Evolutionary conservation across 2,329 filamentous ascomycete genomes (phyloP).

Genomic region (Nothomitra cinnamomea): DNA sequence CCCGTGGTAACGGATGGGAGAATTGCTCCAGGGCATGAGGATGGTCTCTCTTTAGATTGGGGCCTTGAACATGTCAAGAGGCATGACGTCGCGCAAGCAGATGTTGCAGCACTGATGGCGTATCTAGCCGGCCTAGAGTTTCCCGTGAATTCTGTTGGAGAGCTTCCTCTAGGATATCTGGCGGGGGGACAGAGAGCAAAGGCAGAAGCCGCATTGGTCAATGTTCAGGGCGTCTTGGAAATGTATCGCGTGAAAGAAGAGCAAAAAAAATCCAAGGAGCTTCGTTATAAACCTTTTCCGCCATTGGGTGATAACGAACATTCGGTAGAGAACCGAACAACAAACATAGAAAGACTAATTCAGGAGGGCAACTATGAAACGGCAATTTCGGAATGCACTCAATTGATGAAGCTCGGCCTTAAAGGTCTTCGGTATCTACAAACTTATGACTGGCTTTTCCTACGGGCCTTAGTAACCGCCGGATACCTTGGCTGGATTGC

Average conservation of each 20-base stretch:
- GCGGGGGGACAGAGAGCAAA: constrained; percentile 58
- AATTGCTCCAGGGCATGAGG: constrained; percentile 66
- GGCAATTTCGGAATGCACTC: constrained; percentile 62
- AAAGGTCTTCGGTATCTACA: constrained; percentile 84
- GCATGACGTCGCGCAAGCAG: constrained; percentile 85
- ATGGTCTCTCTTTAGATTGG: constrained; percentile 78
- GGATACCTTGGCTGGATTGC: constrained; percentile 94
- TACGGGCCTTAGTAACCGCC: constrained; percentile 70
- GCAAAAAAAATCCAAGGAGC: constrained; percentile 55
- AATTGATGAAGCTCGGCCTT: constrained; percentile 59
- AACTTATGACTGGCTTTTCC: constrained; percentile 96
- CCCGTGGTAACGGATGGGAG: constrained; percentile 39
- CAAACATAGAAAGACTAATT: constrained; percentile 52
- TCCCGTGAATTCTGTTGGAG: constrained; percentile 89
- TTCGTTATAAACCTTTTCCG: constrained; percentile 62
- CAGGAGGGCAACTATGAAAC: constrained; percentile 47
- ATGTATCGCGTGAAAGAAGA: constrained; percentile 94
- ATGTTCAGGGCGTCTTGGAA: constrained; percentile 74
- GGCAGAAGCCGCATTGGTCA: constrained; percentile 67
- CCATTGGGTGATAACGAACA: constrained; percentile 47
- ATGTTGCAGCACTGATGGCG: constrained; percentile 89
- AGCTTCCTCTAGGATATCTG: constrained; percentile 72
- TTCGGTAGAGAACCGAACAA: constrained; percentile 47
- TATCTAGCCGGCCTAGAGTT: constrained; percentile 78
- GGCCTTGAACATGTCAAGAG: constrained; percentile 60